Conservation (phyloP, 1,139 yeast species). For the Pichia sp. region DNA sequence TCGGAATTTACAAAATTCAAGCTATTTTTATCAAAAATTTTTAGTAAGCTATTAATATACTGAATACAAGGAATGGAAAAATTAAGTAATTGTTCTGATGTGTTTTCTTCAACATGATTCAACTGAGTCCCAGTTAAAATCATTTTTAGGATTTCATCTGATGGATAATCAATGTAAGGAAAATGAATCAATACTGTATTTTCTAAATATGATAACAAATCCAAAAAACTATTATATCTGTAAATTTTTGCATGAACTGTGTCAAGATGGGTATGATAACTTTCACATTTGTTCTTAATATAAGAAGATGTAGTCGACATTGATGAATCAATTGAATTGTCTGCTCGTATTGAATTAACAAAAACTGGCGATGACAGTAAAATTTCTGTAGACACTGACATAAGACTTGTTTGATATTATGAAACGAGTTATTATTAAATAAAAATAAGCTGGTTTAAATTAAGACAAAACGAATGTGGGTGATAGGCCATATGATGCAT, state of each 20-base stretch:
- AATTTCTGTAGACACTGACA: not conserved
- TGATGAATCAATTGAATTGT: not conserved
- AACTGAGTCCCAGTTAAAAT: constrained; percentile 13
- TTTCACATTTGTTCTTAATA: not conserved
- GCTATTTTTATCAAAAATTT: not conserved
- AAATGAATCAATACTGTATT: constrained; percentile 3
- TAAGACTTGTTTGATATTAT: not conserved
- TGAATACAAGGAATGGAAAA: constrained; percentile 6
- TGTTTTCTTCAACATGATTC: constrained; percentile 7
- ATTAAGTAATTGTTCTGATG: not conserved
- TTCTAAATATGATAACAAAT: constrained; percentile 8
- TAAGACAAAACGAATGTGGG: too few relatives aligned
- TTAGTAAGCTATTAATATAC: constrained; percentile 5
- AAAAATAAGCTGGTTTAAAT: too few relatives aligned
- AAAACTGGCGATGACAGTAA: not conserved
- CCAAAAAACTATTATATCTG: constrained; percentile 11
- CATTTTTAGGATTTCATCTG: constrained; percentile 10
- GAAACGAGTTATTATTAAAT: too few relatives aligned
- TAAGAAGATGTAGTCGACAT: not conserved
- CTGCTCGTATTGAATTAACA: not conserved
- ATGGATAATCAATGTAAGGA: constrained; percentile 15
- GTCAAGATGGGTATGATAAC: constrained; percentile 9
- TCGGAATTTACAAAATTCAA: not conserved
- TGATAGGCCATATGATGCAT: too few relatives aligned
- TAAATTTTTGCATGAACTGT: constrained; percentile 12